Percentiles rank a stretch among this genome's conserved stretches.
Conservation (phyloP, 768 basidiomycete species). For the Pholiota molesta region DNA sequence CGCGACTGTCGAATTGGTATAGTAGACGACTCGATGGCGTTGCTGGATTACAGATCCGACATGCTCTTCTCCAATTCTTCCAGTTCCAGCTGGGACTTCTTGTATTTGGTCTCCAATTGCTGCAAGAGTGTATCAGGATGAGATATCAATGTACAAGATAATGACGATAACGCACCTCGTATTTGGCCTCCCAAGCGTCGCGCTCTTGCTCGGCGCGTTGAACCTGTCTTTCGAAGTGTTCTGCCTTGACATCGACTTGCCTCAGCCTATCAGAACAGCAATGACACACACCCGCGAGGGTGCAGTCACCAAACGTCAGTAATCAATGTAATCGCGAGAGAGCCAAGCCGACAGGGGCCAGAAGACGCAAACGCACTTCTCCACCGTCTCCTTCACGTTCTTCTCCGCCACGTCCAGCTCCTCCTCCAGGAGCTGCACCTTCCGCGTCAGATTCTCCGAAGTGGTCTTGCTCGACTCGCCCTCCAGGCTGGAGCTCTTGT, state of each 20-base stretch:
- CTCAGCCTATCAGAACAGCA: constrained; percentile 61
- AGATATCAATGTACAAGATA: background rate
- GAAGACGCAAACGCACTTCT: constrained; percentile 69
- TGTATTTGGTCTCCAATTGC: constrained; percentile 76
- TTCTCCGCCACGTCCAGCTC: constrained; percentile 96
- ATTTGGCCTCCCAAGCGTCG: constrained; percentile 93
- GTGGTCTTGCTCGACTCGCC: constrained; percentile 70
- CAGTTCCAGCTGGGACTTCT: constrained; percentile 75
- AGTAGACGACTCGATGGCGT: background rate
- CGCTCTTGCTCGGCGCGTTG: constrained; percentile 87
- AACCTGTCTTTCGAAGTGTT: constrained; percentile 95
- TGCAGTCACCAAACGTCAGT: constrained; percentile 9
- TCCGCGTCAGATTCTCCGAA: constrained; percentile 75
- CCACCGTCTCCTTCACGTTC: constrained; percentile 94
- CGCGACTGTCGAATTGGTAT: background rate
- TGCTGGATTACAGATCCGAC: constrained; percentile 59
- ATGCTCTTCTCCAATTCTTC: constrained; percentile 80
- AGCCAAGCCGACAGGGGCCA: constrained; percentile 1
- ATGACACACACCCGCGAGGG: constrained; percentile 15
- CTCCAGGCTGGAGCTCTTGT: constrained; percentile 68
- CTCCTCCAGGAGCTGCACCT: constrained; percentile 91
- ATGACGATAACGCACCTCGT: constrained; percentile 63
- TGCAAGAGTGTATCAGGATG: constrained; percentile 32
- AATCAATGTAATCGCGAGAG: constrained; percentile 6
- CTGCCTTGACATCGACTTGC: constrained; percentile 97